Evolutionary conservation across 2,329 filamentous ascomycete genomes (phyloP).

Genomic region (Exophiala spinifera): DNA sequence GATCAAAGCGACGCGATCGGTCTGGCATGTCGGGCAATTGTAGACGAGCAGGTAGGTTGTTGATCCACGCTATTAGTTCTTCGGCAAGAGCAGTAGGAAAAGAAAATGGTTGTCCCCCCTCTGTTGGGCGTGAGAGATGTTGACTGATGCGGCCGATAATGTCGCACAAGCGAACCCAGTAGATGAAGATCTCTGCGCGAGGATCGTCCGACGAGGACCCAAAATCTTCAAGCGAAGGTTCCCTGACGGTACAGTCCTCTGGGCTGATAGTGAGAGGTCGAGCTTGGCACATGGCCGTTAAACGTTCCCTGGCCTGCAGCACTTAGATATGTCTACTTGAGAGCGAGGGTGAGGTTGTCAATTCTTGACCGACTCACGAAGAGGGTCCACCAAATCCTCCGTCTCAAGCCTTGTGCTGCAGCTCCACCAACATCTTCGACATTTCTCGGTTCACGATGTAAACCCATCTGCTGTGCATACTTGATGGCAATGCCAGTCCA

Average conservation of each 20-base stretch:
- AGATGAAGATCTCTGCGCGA: slow-evolving; percentile 42
- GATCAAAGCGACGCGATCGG: slow-evolving; percentile 36
- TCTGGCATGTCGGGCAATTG: slow-evolving; percentile 34
- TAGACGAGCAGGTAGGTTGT: slow-evolving; percentile 35
- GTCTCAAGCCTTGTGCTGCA: slow-evolving; percentile 32
- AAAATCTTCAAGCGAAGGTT: slow-evolving; percentile 41
- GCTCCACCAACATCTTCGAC: slow-evolving; percentile 25
- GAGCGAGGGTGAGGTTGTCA: neutral
- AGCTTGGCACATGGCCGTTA: slow-evolving; percentile 45
- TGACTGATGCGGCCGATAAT: slow-evolving; percentile 44
- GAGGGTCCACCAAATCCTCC: slow-evolving; percentile 46
- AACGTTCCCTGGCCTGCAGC: slow-evolving; percentile 34
- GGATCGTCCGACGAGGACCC: slow-evolving; percentile 31
- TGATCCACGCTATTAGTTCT: slow-evolving; percentile 38
- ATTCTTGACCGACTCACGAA: slow-evolving; percentile 29
- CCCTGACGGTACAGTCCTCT: slow-evolving; percentile 41
- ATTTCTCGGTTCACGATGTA: slow-evolving; percentile 40
- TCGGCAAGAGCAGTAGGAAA: slow-evolving; percentile 33
- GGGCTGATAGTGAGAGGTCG: slow-evolving; percentile 46
- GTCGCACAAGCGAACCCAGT: slow-evolving; percentile 42
- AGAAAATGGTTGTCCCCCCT: slow-evolving; percentile 7
- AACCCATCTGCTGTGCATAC: slow-evolving; percentile 45
- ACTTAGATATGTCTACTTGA: neutral
- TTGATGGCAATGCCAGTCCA: slow-evolving; percentile 46
- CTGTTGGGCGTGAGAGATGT: slow-evolving; percentile 33